phyloP scores from a whole-genome alignment of 352 stramenopile species.

The Phytophthora melonis region DNA sequence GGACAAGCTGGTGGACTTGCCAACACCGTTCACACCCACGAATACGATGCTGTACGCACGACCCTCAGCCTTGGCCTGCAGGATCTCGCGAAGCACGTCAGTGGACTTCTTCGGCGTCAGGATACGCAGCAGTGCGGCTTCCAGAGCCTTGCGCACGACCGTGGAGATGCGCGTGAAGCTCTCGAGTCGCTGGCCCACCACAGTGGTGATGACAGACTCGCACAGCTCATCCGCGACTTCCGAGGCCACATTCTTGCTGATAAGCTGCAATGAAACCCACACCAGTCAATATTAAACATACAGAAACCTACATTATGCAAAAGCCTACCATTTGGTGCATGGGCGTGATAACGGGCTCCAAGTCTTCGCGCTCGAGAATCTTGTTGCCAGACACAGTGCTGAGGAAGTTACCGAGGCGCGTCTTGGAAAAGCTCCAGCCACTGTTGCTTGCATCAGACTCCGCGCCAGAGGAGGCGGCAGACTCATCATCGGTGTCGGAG shows the following conservation, averaged over 20 bases:
- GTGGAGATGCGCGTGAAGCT: conserved; percentile 93
- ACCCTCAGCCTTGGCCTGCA: conserved; percentile 85
- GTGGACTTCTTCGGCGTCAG: conserved; percentile 96
- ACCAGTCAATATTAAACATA: not conserved
- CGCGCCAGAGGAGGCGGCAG: conserved; percentile 64
- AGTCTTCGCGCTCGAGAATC: conserved; percentile 93
- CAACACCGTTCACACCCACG: conserved; percentile 98
- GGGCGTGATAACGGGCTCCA: conserved; percentile 93
- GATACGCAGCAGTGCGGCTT: conserved; percentile 94
- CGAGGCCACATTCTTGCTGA: conserved; percentile 97
- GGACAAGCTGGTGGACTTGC: conserved; percentile 98
- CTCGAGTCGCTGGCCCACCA: conserved; percentile 96
- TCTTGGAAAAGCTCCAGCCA: conserved; percentile 86
- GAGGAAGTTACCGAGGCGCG: conserved; percentile 84
- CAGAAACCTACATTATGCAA: not conserved
- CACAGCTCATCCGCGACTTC: conserved; percentile 97
- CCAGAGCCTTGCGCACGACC: conserved; percentile 95
- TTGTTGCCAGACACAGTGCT: conserved; percentile 90
- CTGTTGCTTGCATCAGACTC: conserved; percentile 73
- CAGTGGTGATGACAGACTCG: conserved; percentile 93
- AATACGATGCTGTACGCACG: conserved; percentile 98
- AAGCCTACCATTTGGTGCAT: conserved; percentile 92
- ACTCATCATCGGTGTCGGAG: conserved; percentile 81
- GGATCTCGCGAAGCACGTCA: conserved; percentile 96
- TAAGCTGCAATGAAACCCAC: conserved; percentile 67